Percentiles rank a stretch among this genome's conserved stretches.
Evolutionary conservation across 2,329 filamentous ascomycete species (phyloP).

Genomic region (Talaromyces funiculosus): DNA sequence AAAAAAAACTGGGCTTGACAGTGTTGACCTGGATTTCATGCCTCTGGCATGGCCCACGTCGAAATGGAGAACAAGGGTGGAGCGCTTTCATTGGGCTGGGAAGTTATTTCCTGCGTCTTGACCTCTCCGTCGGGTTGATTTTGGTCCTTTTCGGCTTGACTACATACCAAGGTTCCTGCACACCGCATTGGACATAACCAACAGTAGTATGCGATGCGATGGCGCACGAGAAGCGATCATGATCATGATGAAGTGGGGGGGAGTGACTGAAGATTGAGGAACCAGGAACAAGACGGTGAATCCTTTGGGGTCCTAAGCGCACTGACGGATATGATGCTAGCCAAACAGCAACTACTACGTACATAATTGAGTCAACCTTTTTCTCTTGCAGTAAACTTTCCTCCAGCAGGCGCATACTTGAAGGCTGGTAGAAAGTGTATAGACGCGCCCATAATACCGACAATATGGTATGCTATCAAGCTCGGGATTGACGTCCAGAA

Average conservation of each 20-base stretch:
- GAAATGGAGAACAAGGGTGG: neutral
- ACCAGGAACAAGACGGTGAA: neutral
- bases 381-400: no score
- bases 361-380: neutral
- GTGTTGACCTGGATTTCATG: neutral
- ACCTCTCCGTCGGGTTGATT: neutral
- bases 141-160: neutral
- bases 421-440: neutral
- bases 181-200: neutral
- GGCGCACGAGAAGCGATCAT: neutral
- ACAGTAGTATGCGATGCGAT: neutral
- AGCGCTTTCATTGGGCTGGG: neutral
- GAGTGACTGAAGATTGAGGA: neutral
- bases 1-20: neutral
- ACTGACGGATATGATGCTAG: neutral
- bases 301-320: neutral
- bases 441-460: neutral
- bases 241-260: neutral
- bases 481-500: neutral
- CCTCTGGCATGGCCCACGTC: neutral
- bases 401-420: no score
- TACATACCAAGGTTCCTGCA: neutral
- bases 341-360: no score
- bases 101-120: neutral
- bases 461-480: neutral